phyloP scores from a whole-genome alignment of 2,329 filamentous ascomycete genomes.

The Didymella pinodella region DNA sequence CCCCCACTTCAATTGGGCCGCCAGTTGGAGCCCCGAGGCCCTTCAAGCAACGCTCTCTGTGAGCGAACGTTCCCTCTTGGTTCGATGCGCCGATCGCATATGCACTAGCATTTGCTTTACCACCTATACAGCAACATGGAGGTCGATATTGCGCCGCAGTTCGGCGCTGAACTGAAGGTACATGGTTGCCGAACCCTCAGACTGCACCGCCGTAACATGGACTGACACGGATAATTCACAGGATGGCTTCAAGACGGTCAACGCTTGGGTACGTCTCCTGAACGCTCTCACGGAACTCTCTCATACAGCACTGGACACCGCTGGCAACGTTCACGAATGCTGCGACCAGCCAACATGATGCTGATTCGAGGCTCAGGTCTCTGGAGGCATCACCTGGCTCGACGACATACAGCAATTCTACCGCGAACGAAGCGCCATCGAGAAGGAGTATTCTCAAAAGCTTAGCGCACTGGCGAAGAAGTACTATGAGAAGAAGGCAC shows the following conservation, averaged over 20 bases:
- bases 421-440: conserved; percentile 89
- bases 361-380: conserved; percentile 62
- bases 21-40: conserved; percentile 36
- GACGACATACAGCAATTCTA: conserved; percentile 98
- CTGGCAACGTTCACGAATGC: conserved; percentile 14
- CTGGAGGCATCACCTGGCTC: conserved; percentile 89
- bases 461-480: conserved; percentile 89
- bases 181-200: conserved; percentile 31
- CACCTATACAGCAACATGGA: conserved; percentile 66
- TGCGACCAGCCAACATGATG: conserved; percentile 8
- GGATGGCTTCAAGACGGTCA: conserved; percentile 97
- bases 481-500: conserved; percentile 96
- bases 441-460: conserved; percentile 95
- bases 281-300: neutral
- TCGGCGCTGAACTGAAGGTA: conserved; percentile 95
- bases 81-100: conserved; percentile 33
- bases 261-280: conserved; percentile 73
- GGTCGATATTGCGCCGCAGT: conserved; percentile 81
- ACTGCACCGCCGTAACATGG: conserved; percentile 28
- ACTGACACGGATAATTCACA: conserved; percentile 53
- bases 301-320: conserved; percentile 17
- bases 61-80: conserved; percentile 17
- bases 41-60: conserved; percentile 28
- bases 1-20: conserved; percentile 42
- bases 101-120: conserved; percentile 27